These are phyloP conservation scores for Nadsonia commutata DNA, from an alignment of 1,139 yeast species.

Conservation along the genomic window DNA sequence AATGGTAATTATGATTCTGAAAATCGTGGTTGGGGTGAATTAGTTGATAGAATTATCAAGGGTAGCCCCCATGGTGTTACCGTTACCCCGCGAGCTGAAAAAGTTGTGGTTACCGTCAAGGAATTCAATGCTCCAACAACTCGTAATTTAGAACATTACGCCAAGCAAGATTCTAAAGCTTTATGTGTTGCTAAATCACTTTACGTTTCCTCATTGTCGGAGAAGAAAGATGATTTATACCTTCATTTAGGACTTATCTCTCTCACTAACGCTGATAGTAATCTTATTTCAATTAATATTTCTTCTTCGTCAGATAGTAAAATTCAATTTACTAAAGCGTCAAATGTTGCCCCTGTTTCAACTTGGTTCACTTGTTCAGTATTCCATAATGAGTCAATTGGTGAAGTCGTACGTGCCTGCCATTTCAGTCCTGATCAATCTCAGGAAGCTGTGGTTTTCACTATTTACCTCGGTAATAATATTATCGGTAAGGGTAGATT, in stretches of 20 bases:
- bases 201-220: slow-evolving; percentile 15
- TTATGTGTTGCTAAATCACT: slow-evolving; percentile 18
- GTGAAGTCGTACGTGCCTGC: slow-evolving; percentile 49
- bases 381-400: slow-evolving; percentile 56
- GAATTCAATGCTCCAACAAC: slow-evolving; percentile 49
- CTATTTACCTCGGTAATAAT: slow-evolving; percentile 51
- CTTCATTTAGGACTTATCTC: slow-evolving; percentile 16
- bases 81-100: slow-evolving; percentile 68
- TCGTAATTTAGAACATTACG: slow-evolving; percentile 28
- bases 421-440: slow-evolving; percentile 31
- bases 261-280: slow-evolving; percentile 12
- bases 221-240: slow-evolving; percentile 18
- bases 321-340: slow-evolving; percentile 37
- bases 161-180: slow-evolving; percentile 21
- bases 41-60: slow-evolving; percentile 60
- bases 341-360: slow-evolving; percentile 40
- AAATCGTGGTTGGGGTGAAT: slow-evolving; percentile 84
- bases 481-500: slow-evolving; percentile 39
- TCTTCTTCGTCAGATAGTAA: slow-evolving; percentile 15
- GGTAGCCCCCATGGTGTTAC: slow-evolving; percentile 69
- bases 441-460: slow-evolving; percentile 44
- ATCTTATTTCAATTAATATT: slow-evolving; percentile 13
- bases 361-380: slow-evolving; percentile 72
- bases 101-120: slow-evolving; percentile 53
- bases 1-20: slow-evolving; percentile 17